Conservation (phyloP, 2,329 filamentous ascomycete genomes). For the Alternaria viburni region DNA sequence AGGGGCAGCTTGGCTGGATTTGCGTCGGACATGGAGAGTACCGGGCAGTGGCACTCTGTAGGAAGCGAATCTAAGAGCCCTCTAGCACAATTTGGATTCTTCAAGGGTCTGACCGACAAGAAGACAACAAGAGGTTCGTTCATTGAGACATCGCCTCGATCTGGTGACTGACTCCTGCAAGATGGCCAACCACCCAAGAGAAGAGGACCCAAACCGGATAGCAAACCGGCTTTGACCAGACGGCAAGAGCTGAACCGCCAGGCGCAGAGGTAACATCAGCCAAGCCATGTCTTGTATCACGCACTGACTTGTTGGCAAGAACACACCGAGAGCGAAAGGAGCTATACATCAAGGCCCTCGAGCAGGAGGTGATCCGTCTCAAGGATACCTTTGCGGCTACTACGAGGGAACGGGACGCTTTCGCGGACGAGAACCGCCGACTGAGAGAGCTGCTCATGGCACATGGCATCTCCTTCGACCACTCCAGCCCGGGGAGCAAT, state of each 20-base stretch:
- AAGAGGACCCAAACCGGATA: constrained; percentile 93
- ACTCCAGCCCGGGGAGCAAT: constrained; percentile 43
- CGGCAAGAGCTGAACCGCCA: constrained; percentile 94
- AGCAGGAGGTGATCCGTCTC: constrained; percentile 86
- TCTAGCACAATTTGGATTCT: constrained; percentile 56
- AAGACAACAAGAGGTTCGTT: constrained; percentile 74
- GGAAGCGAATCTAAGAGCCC: constrained; percentile 48
- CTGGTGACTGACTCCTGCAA: constrained; percentile 37
- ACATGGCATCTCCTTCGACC: constrained; percentile 65
- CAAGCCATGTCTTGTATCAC: not conserved
- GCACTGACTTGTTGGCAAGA: constrained; percentile 56
- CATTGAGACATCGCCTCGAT: not conserved
- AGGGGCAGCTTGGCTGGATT: constrained; percentile 45
- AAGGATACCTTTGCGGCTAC: constrained; percentile 82
- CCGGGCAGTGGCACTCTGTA: constrained; percentile 47
- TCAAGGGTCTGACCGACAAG: constrained; percentile 73
- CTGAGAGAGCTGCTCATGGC: constrained; percentile 68
- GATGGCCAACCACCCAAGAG: constrained; percentile 88
- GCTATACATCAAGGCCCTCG: constrained; percentile 90
- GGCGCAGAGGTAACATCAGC: constrained; percentile 77
- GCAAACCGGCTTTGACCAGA: constrained; percentile 89
- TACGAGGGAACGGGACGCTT: constrained; percentile 75
- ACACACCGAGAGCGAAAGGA: constrained; percentile 98
- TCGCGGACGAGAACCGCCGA: constrained; percentile 79
- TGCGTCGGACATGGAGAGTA: constrained; percentile 47